These are phyloP conservation scores for Zoysia pacifica DNA, from an alignment of 176 grass and related monocot species.

Conservation along the genomic window DNA sequence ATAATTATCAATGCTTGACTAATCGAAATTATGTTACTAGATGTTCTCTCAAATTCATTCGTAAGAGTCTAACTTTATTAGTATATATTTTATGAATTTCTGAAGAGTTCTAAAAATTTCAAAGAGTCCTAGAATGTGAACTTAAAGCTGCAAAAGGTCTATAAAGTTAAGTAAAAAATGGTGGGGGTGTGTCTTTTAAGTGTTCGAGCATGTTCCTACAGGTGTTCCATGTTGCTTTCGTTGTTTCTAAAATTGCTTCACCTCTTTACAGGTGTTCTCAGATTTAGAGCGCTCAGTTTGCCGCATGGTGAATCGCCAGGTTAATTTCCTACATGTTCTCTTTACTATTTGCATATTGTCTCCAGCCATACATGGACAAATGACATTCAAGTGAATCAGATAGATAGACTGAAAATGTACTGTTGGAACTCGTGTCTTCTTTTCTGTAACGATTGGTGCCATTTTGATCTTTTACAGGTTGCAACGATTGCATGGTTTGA, in stretches of 20 bases:
- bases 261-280: slow-evolving; percentile 86
- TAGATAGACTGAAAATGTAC: neutral
- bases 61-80: neutral
- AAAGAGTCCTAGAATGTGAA: too few species aligned
- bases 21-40: neutral
- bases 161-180: neutral
- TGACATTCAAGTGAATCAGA: slow-evolving; percentile 1
- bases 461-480: slow-evolving; percentile 58
- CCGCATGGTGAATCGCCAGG: slow-evolving; percentile 95
- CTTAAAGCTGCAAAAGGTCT: neutral
- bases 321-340: slow-evolving; percentile 34
- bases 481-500: slow-evolving; percentile 99
- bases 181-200: neutral
- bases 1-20: neutral
- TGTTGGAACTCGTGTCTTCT: neutral
- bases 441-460: slow-evolving; percentile 1
- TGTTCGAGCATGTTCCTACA: neutral
- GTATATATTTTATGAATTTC: neutral
- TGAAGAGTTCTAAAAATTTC: neutral
- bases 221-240: neutral
- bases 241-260: slow-evolving; percentile 27
- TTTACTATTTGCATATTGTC: slow-evolving; percentile 11
- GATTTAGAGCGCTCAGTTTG: slow-evolving; percentile 98
- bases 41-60: neutral
- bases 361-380: neutral